phyloP scores from a whole-genome alignment of 306 rosid species.

The Erythrophleum fordii region DNA sequence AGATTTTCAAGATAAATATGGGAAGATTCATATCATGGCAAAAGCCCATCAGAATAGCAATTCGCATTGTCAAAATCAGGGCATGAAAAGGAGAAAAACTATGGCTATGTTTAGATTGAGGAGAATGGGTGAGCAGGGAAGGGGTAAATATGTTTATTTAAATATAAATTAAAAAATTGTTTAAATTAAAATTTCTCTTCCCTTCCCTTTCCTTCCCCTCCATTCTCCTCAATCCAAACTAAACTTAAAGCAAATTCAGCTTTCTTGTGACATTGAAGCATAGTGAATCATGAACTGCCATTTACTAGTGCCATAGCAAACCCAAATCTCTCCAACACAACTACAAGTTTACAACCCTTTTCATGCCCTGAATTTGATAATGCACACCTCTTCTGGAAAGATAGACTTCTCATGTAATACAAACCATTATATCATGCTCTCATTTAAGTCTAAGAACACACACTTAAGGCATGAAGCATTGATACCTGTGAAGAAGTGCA shows the following conservation, averaged over 20 bases:
- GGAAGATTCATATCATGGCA: background rate
- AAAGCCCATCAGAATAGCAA: background rate
- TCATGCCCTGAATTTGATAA: too few relatives aligned
- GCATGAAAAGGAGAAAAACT: background rate
- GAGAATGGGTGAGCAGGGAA: background rate
- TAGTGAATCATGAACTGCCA: background rate
- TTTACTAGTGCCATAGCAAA: background rate
- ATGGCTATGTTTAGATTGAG: background rate
- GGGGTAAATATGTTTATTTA: background rate
- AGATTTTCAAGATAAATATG: background rate
- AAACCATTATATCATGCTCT: slow-evolving; percentile 37
- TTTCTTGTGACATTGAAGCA: background rate
- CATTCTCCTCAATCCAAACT: background rate
- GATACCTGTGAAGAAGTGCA: slow-evolving; percentile 93
- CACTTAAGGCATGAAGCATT: slow-evolving; percentile 35
- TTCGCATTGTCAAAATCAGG: background rate
- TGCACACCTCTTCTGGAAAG: slow-evolving; percentile 8
- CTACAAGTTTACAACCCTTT: slow-evolving; percentile 1
- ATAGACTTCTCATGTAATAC: slow-evolving; percentile 20
- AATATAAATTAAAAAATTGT: background rate
- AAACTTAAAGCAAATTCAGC: background rate
- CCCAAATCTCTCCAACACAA: background rate
- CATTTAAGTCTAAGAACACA: slow-evolving; percentile 30
- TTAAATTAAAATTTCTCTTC: background rate
- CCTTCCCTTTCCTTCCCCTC: background rate